phyloP scores from a whole-genome alignment of 1,139 yeast genomes.

The Debaryomyces subglobosus region DNA sequence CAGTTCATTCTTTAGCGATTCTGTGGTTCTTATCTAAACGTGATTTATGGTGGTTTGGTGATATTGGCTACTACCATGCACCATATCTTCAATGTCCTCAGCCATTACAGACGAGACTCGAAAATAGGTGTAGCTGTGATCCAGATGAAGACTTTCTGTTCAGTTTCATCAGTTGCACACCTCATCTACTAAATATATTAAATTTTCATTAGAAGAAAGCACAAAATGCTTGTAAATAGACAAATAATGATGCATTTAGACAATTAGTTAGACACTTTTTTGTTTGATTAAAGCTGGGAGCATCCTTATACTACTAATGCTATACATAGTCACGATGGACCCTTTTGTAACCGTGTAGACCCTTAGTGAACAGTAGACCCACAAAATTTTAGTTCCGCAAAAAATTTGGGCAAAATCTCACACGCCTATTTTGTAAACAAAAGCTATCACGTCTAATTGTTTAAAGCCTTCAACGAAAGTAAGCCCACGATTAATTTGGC shows the following conservation, averaged over 20 bases:
- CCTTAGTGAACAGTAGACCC: neutral
- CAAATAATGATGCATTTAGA: neutral
- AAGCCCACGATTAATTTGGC: neutral
- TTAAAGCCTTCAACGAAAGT: neutral
- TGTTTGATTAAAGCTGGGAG: neutral
- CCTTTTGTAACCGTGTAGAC: neutral
- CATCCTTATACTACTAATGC: neutral
- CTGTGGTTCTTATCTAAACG: slow-evolving; percentile 24
- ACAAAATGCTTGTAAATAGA: neutral
- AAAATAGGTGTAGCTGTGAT: slow-evolving; percentile 34
- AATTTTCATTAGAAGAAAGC: neutral
- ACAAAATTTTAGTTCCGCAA: neutral
- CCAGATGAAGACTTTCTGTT: slow-evolving; percentile 34
- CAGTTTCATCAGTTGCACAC: slow-evolving; percentile 34
- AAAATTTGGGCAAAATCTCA: neutral
- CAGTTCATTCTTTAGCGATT: slow-evolving; percentile 37
- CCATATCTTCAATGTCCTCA: slow-evolving; percentile 42
- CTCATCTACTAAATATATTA: slow-evolving; percentile 22
- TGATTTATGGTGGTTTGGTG: slow-evolving; percentile 35
- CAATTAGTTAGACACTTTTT: neutral
- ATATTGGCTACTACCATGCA: slow-evolving; percentile 38
- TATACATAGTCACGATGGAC: neutral
- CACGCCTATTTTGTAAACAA: neutral
- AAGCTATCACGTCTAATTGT: neutral
- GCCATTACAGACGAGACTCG: slow-evolving; percentile 16